Conservation (phyloP, 164 flowering plant species). For the Hamamelis virginiana region DNA sequence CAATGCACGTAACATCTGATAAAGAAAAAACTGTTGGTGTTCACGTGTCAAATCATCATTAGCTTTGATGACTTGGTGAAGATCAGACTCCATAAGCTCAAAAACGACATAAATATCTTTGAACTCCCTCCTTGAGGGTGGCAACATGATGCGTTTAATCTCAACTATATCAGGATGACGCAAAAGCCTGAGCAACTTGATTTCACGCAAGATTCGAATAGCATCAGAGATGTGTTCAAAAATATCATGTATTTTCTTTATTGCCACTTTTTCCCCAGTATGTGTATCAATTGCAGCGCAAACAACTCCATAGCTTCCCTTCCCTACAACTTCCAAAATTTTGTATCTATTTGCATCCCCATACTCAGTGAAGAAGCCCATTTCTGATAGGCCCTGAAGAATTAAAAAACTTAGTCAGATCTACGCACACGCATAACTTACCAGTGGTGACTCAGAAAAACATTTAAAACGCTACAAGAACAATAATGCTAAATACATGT, state of each 20-base stretch:
- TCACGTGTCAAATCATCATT: conserved; percentile 73
- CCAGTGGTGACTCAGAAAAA: not conserved
- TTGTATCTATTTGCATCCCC: conserved; percentile 64
- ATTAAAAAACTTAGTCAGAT: not conserved
- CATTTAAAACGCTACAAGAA: too few species aligned
- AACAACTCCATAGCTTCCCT: conserved; percentile 71
- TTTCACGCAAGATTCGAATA: conserved; percentile 56
- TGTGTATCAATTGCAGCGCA: conserved; percentile 65
- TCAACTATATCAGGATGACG: conserved; percentile 76
- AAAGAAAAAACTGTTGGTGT: conserved; percentile 68
- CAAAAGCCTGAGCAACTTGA: conserved; percentile 61
- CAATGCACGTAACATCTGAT: conserved; percentile 67
- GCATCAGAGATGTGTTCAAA: conserved; percentile 72
- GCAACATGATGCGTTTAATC: conserved; percentile 61
- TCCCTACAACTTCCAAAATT: conserved; percentile 59
- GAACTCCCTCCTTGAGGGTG: conserved; percentile 64
- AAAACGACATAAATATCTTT: conserved; percentile 72
- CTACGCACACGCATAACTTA: not conserved
- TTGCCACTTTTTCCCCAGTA: conserved; percentile 64
- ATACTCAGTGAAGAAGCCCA: conserved; percentile 60
- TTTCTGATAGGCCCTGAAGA: conserved; percentile 39
- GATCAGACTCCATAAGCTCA: conserved; percentile 79
- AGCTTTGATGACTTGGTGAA: conserved; percentile 76
- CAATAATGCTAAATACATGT: not conserved
- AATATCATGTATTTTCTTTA: conserved; percentile 58